Conservation (phyloP, 1,139 yeast species). For the Zygoascus hellenicus region DNA sequence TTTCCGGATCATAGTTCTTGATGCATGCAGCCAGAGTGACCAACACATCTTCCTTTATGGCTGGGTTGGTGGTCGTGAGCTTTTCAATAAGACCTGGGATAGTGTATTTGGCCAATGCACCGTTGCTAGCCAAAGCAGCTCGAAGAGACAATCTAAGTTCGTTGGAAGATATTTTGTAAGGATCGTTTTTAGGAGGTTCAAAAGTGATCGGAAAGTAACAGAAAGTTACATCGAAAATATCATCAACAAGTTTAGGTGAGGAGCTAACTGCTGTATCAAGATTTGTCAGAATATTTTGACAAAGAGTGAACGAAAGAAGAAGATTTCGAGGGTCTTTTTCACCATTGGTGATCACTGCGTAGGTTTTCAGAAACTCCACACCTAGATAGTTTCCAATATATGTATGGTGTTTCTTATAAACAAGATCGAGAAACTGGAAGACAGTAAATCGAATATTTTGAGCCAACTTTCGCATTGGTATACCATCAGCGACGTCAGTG, state of each 20-base stretch:
- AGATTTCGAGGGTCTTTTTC: conserved; percentile 94
- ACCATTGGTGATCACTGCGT: conserved; percentile 66
- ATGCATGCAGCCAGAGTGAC: conserved; percentile 56
- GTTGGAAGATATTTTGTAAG: conserved; percentile 71
- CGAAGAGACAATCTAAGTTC: conserved; percentile 59
- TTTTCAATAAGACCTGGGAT: conserved; percentile 79
- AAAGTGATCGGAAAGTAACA: conserved; percentile 97
- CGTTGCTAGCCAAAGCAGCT: conserved; percentile 54
- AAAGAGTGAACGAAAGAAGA: conserved; percentile 60
- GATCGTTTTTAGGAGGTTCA: conserved; percentile 88
- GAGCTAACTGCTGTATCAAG: conserved; percentile 32
- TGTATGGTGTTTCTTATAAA: conserved; percentile 30
- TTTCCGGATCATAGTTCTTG: conserved; percentile 43
- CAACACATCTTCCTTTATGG: conserved; percentile 72
- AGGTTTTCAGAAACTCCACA: conserved; percentile 48
- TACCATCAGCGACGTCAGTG: conserved; percentile 39
- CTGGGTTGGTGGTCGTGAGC: conserved; percentile 72
- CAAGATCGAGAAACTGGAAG: conserved; percentile 44
- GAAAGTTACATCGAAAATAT: conserved; percentile 79
- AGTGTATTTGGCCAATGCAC: conserved; percentile 63
- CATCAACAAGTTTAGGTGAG: conserved; percentile 39
- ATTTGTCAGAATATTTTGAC: conserved; percentile 43
- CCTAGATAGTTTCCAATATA: conserved; percentile 19
- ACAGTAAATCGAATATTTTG: conserved; percentile 62
- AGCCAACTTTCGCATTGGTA: conserved; percentile 55